Evolutionary conservation across 768 basidiomycete genomes (phyloP).

Genomic region (Plicaturopsis crispa): DNA sequence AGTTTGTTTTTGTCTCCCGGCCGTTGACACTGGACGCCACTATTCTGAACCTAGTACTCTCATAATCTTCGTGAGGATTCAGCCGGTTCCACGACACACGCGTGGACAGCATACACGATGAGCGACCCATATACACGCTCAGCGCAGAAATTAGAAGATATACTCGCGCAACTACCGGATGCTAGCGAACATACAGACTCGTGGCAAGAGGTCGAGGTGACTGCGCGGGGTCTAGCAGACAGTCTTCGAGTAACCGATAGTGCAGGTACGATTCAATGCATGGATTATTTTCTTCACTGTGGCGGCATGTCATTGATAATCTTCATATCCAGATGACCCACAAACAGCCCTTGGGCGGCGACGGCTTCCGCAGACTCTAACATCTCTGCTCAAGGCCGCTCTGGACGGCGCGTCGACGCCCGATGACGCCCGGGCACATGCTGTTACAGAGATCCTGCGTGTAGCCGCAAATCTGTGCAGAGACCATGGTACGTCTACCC

Average conservation of each 20-base stretch:
- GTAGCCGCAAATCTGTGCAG: conserved; percentile 80
- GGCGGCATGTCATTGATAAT: conserved; percentile 9
- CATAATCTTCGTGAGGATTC: no score
- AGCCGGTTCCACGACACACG: no score
- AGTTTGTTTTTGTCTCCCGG: no score
- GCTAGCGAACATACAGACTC: conserved; percentile 15
- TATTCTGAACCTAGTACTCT: no score
- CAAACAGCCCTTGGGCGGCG: conserved; percentile 64
- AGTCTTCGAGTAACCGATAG: conserved; percentile 49
- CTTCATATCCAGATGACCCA: conserved; percentile 46
- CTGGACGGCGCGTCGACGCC: conserved; percentile 42
- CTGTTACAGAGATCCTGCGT: conserved; percentile 63
- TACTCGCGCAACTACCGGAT: conserved; percentile 24
- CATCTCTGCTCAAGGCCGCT: conserved; percentile 49
- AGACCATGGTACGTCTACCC: conserved; percentile 56
- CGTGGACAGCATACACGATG: no score
- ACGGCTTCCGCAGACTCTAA: conserved; percentile 56
- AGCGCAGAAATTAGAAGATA: conserved; percentile 23
- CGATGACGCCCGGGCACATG: conserved; percentile 34
- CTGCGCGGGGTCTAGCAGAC: conserved; percentile 55
- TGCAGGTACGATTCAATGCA: conserved; percentile 28
- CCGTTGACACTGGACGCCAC: no score
- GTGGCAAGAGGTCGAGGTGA: conserved; percentile 47
- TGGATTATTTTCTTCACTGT: background rate
- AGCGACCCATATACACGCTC: no score